Percentiles rank a stretch among this genome's conserved stretches.
Conservation (phyloP, 768 basidiomycete species). For the Infundibulicybe gibba region DNA sequence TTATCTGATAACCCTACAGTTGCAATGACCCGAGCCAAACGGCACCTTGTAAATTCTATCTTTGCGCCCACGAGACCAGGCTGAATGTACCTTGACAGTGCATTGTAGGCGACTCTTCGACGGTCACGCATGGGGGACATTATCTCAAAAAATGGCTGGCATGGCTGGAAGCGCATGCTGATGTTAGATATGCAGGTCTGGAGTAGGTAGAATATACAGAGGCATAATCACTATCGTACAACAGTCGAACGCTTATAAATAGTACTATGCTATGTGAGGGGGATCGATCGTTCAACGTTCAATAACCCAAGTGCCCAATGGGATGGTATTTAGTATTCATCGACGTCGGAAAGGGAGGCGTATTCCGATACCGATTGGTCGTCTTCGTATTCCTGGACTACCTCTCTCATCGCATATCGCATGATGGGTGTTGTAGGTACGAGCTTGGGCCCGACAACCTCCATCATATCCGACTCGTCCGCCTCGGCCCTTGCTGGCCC, state of each 20-base stretch:
- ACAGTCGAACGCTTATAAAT: too few species aligned
- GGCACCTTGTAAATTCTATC: constrained; percentile 70
- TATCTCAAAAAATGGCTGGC: constrained; percentile 89
- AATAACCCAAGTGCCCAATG: too few species aligned
- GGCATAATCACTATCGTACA: too few species aligned
- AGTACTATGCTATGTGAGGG: too few species aligned
- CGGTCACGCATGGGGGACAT: constrained; percentile 76
- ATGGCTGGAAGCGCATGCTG: constrained; percentile 89
- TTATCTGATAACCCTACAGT: constrained; percentile 38
- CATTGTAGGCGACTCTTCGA: constrained; percentile 90
- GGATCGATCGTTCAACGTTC: too few species aligned
- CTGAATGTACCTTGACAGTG: constrained; percentile 37
- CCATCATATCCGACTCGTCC: constrained; percentile 48
- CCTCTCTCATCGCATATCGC: constrained; percentile 80
- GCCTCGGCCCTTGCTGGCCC: constrained; percentile 30
- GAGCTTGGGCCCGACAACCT: constrained; percentile 72
- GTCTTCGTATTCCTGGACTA: constrained; percentile 80
- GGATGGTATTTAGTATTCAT: constrained; percentile 51
- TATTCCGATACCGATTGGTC: constrained; percentile 74
- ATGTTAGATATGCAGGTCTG: constrained; percentile 80
- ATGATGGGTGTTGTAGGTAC: constrained; percentile 79
- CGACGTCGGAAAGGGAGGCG: constrained; percentile 74
- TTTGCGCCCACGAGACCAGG: neutral
- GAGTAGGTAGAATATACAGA: constrained; percentile 28
- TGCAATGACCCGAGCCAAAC: constrained; percentile 88